Evolutionary conservation across 352 stramenopile genomes (phyloP).

Genomic region (Phytophthora syringae): DNA sequence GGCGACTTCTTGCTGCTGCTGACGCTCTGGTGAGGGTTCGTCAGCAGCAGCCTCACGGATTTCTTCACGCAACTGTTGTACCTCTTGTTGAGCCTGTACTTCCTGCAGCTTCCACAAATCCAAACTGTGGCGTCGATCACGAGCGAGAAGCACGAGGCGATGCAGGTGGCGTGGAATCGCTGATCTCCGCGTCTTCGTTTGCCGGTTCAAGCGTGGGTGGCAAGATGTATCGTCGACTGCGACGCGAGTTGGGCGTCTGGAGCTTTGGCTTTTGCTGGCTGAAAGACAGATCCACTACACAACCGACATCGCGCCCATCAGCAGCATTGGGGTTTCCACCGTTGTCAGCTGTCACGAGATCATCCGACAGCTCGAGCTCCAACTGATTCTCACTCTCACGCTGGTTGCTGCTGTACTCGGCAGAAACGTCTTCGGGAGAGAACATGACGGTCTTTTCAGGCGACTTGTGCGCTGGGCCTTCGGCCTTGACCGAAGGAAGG

Average conservation of each 20-base stretch:
- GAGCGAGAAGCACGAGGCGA: slow-evolving; percentile 40
- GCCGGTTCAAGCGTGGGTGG: slow-evolving; percentile 29
- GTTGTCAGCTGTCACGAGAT: slow-evolving; percentile 22
- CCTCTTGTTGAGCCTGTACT: slow-evolving; percentile 47
- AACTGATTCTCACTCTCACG: slow-evolving; percentile 38
- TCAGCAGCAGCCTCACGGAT: slow-evolving; percentile 59
- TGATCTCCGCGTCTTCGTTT: slow-evolving; percentile 27
- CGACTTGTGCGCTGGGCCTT: slow-evolving; percentile 17
- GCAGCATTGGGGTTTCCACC: slow-evolving; percentile 49
- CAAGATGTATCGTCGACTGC: slow-evolving; percentile 31
- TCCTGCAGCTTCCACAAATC: slow-evolving; percentile 61
- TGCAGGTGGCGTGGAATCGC: slow-evolving; percentile 24
- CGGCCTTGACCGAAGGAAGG: slow-evolving; percentile 21
- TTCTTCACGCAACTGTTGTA: slow-evolving; percentile 54
- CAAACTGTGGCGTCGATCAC: slow-evolving; percentile 55
- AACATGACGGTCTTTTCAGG: slow-evolving; percentile 30
- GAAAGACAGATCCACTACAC: slow-evolving; percentile 33
- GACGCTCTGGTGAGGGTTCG: slow-evolving; percentile 72
- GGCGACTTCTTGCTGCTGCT: slow-evolving; percentile 72
- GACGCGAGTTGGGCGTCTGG: slow-evolving; percentile 43
- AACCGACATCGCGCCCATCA: slow-evolving; percentile 34
- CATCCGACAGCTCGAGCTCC: slow-evolving; percentile 30
- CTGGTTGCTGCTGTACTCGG: slow-evolving; percentile 29
- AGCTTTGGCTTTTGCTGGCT: slow-evolving; percentile 45
- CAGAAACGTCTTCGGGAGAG: slow-evolving; percentile 1